A percentile compares a stretch with the other conserved stretches of the same genome.
phyloP scores from a whole-genome alignment of 176 grass and related monocot species.

The Zea luxurians region DNA sequence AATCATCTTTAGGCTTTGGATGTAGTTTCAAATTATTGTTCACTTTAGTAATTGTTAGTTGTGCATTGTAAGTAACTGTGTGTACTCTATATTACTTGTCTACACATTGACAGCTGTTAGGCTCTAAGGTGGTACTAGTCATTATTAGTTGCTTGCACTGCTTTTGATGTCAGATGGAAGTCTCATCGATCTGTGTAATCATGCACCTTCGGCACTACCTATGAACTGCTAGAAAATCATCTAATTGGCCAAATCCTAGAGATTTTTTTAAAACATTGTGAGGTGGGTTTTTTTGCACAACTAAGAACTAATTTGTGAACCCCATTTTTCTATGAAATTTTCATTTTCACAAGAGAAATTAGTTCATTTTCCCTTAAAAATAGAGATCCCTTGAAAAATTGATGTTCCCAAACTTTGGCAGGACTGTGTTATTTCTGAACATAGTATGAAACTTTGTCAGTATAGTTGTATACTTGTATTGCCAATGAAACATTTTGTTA shows the following conservation, averaged over 20 bases:
- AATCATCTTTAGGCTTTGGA: not conserved
- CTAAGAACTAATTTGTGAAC: too few relatives aligned
- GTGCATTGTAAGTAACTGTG: not conserved
- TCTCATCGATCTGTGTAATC: not conserved
- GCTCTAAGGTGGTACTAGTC: not conserved
- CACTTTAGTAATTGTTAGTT: not conserved
- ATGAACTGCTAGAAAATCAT: slow-evolving; percentile 19
- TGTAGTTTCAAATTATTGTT: not conserved
- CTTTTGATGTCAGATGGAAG: slow-evolving; percentile 14
- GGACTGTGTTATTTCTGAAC: not conserved
- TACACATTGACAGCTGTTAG: not conserved
- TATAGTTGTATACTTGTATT: not conserved
- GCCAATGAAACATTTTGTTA: not conserved
- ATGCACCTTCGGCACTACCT: slow-evolving; percentile 1
- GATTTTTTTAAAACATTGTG: not conserved
- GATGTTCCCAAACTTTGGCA: not conserved
- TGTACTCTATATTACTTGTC: not conserved
- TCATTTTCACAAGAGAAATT: too few relatives aligned
- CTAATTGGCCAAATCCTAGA: not conserved
- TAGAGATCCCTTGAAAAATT: too few relatives aligned
- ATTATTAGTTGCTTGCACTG: not conserved
- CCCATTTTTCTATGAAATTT: too few relatives aligned
- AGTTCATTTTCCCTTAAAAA: too few relatives aligned
- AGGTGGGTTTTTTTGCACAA: not conserved
- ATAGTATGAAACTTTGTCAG: not conserved